Base-by-base conservation (phyloP, 2,329 filamentous ascomycete genomes). In the Diplocarpon mali region DNA sequence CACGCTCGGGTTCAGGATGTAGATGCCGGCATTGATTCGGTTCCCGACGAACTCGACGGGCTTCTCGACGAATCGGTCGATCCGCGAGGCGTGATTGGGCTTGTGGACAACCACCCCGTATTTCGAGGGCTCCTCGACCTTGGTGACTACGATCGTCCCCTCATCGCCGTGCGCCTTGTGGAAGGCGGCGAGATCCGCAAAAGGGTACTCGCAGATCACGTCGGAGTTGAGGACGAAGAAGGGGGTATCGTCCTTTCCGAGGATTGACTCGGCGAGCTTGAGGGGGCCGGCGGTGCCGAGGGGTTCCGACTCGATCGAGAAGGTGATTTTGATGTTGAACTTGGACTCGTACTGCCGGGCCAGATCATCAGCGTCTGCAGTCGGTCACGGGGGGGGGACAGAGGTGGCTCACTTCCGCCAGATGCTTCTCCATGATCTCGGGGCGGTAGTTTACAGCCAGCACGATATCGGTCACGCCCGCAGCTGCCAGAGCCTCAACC, bases 141-240 rank as follows among this genome's bases (percentile, higher is more conserved):
- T 98, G 62, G 90, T 98, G 52, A 96, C 90, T 38, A 95, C 84
- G 61, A 98, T 98, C 56, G 90, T 98, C 56, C 90, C 92, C 72
- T 98, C 92, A 41, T 94, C 78, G 49, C 90, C 92, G 67, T 98
- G 92, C 46, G 71, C 69, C 69, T 85, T 90, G 78, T 96, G 92
- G 78, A 95, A 96, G 15, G 80, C 80, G 49, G 85, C 85, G 41
- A 96, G 78, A 59, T 94, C 75, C 65, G 85, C 73, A 73, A 98
- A 95, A 45, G 90, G 92, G 67, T 90, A 96, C 58, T 96, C 89
- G 78, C 90, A 98, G 65, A 94, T 96, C 62, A 98, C 82, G 63
- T 98, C 90, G 43, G 88, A 93, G 76, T 98, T 98, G 59, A 98
- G 81, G 44, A 98, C 92, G 67, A 98, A 96, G 73, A 96, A 96